phyloP scores from a whole-genome alignment of 1,139 yeast genomes.

The Candida tetrigidarum region DNA sequence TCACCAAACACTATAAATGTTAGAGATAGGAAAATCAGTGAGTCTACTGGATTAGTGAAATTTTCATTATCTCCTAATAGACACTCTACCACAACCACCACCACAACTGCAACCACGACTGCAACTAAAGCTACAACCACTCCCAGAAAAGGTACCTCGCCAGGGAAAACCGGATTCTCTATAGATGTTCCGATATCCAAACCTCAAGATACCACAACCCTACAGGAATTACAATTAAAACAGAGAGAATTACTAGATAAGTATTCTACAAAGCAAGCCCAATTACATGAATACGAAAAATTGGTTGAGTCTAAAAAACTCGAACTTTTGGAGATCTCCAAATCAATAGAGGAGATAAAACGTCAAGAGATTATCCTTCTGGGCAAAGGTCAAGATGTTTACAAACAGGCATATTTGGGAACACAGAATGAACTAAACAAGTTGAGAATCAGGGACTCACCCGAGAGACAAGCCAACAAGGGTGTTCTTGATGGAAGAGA shows the following conservation, averaged over 20 bases:
- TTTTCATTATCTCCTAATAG: slow-evolving; percentile 20
- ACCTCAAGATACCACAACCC: slow-evolving; percentile 5
- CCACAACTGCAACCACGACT: neutral
- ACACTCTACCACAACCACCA: slow-evolving; percentile 3
- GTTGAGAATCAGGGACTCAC: slow-evolving; percentile 8
- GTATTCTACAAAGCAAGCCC: slow-evolving; percentile 27
- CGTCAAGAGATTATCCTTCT: slow-evolving; percentile 14
- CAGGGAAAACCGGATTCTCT: slow-evolving; percentile 1
- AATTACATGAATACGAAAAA: slow-evolving; percentile 28
- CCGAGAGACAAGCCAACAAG: neutral
- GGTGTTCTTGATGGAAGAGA: too few species aligned
- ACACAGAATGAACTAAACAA: slow-evolving; percentile 16
- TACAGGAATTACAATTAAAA: slow-evolving; percentile 13
- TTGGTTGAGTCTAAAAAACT: slow-evolving; percentile 26
- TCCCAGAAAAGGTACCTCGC: too few species aligned
- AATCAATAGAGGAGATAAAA: slow-evolving; percentile 21
- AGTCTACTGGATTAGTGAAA: slow-evolving; percentile 26
- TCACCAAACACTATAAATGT: slow-evolving; percentile 10
- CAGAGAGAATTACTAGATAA: slow-evolving; percentile 19
- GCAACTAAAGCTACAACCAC: too few species aligned
- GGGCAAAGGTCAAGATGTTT: slow-evolving; percentile 12
- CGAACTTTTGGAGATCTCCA: slow-evolving; percentile 33
- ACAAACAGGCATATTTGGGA: slow-evolving; percentile 15
- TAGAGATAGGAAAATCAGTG: slow-evolving; percentile 22
- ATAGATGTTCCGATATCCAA: slow-evolving; percentile 1